These are phyloP conservation scores for Malus sylvestris DNA, from an alignment of 306 rosid species.

Conservation along the genomic window DNA sequence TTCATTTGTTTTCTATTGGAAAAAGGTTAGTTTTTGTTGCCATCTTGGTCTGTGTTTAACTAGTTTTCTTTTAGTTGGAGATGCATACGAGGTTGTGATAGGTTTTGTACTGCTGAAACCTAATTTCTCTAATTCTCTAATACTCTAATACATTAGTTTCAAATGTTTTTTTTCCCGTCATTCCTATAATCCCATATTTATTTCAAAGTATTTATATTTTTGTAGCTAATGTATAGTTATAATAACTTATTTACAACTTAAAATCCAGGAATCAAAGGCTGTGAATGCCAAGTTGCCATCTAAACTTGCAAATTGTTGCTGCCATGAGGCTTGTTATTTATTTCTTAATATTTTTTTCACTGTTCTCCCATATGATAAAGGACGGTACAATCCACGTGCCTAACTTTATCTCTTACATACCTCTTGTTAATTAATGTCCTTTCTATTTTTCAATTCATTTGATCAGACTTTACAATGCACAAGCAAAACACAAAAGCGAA, in stretches of 20 bases:
- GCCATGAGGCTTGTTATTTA: conserved; percentile 41
- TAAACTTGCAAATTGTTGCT: conserved; percentile 40
- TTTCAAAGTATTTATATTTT: not conserved
- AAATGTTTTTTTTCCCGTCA: not conserved
- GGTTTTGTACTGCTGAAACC: not conserved
- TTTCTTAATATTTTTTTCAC: not conserved
- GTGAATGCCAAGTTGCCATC: conserved; percentile 55
- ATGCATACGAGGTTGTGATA: not conserved
- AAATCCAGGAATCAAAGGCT: conserved; percentile 54
- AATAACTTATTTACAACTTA: conserved; percentile 5
- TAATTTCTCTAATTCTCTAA: not conserved
- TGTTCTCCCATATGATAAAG: not conserved
- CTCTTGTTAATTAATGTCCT: too few species aligned
- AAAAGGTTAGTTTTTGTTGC: not conserved
- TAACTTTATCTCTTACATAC: too few species aligned
- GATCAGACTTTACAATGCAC: not conserved
- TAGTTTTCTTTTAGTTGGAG: not conserved
- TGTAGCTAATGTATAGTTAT: not conserved
- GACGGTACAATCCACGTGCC: too few species aligned
- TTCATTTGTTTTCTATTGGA: not conserved
- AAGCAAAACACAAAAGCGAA: not conserved
- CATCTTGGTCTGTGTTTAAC: not conserved
- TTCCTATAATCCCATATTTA: not conserved
- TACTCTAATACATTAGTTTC: not conserved
- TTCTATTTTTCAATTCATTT: too few species aligned